Base-by-base conservation (phyloP, 257 asterid species). In the Fraxinus quadrangulata region DNA sequence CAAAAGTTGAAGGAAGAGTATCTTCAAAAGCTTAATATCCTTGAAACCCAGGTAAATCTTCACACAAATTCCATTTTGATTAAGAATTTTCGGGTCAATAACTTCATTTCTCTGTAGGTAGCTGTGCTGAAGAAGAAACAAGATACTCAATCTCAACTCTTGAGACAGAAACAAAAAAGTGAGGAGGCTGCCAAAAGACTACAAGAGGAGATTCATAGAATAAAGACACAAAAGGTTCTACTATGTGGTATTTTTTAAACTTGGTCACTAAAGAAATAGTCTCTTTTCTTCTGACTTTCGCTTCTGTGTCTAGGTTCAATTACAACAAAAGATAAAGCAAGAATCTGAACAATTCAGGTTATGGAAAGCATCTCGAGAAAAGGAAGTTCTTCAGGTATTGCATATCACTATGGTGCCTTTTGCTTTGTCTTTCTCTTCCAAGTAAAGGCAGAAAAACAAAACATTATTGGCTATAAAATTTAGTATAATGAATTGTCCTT, bases 321-420 rank as follows among this genome's bases (percentile, higher is more conserved):
- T 96, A 80, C 99, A 96, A 88, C 98, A 96, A 85, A 96, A 90
- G 87, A 93, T 96, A 73, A 96, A 96, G 87, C 98, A 92, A 86
- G 99, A 96, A 83, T 96, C 98, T 45, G 99, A 96, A 79, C 99
- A 93, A 81, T 96, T 96, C 82, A 93, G 99, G 80, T 84, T 73
- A 68, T 96, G 99, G 99, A 96, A 92, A 87, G 97, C 97, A 81
- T 90, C 90, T 75, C 87, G 99, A 33, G 99, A 96, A 84, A 96
- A 96, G 84, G 99, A 96, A 87, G 96, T 96, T 72, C 97, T 96
- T 71, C 99, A 93, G 99, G 98, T 96, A 82, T 75, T 66, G 54
- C 51, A 9, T 68, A 75, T 72, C 34, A 51, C n/a, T 13, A 24
- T 24, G 7, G 21, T 59, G 47, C 61, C 34, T 72, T 39, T 4